Base-by-base conservation (phyloP, 2,329 filamentous ascomycete species). In the Stachybotrys chlorohalonatus region DNA sequence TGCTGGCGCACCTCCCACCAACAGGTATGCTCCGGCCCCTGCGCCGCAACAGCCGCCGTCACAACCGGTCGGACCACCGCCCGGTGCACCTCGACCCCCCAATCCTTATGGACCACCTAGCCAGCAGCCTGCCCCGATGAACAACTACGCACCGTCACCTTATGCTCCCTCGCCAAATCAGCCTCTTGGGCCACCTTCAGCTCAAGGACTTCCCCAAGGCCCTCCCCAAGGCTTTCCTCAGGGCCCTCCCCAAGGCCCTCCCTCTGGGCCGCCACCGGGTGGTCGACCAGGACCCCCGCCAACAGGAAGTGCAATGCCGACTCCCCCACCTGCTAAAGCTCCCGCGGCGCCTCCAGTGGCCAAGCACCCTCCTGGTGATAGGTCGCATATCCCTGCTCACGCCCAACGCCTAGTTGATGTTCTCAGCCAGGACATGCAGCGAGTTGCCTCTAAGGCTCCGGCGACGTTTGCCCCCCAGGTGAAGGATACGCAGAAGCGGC, bases 401-500 rank as follows among this genome's bases (percentile, higher is more conserved):
- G 90, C 93, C 13, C 85, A 87, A 67, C 85, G 83, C 52, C 79
- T 99, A 62, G 91, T 89, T 53, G 89, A 96, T 53, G 82, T 95
- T 45, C 79, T 99, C 51, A 86, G 77, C 53, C 80, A 81, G 36
- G 93, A 97, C 63, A 91, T 97, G 83, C 86, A 93, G 63, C 88
- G 91, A 39, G 89, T 99, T 54, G 92, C 92, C 56, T 75, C 85
- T 36, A 87, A 90, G 62, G 94, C 94, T 1, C 94, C 94, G 16
- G 77, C 86, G n/a, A 85, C 86, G 15, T 96, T 94, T 74, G 86
- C 89, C 59, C 81, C 85, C 13, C 92, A 97, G 68, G 91, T 99
- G 17, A 89, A 90, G 64, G 94, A 97, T 68, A 94, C 92, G 2
- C 90, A 96, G 69, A 96, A 96, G 74, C 85, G 94, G 31, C 80